Percentiles rank a stretch among this genome's conserved stretches.
phyloP scores from a whole-genome alignment of 1,284 basidiomycete species.

The Polyporus tsugae region DNA sequence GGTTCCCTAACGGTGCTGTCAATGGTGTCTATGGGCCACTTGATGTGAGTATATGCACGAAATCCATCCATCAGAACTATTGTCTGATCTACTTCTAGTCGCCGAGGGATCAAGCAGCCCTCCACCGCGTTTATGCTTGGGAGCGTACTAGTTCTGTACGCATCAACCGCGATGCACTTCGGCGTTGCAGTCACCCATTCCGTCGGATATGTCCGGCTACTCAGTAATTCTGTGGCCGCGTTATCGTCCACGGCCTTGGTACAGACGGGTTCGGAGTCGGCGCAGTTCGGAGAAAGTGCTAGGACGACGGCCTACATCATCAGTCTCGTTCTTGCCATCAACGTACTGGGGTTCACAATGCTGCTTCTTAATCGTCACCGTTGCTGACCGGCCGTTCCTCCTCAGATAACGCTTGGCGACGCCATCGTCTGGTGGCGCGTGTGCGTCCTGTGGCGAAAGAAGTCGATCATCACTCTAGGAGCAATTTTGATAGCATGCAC shows the following conservation, averaged over 20 bases:
- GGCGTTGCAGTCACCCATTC: background rate
- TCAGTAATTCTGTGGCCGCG: background rate
- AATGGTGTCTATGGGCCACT: background rate
- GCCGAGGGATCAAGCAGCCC: background rate
- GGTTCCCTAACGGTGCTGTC: background rate
- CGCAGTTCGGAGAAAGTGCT: background rate
- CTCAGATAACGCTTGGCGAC: background rate
- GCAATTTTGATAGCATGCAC: background rate
- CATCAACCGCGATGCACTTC: background rate
- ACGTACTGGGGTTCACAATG: background rate
- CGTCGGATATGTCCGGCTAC: background rate
- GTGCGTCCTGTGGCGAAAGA: background rate
- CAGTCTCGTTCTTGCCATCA: background rate
- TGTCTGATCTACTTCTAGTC: background rate
- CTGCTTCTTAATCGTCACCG: background rate
- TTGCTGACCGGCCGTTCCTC: background rate
- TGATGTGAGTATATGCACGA: background rate
- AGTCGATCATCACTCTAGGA: background rate
- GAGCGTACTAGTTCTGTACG: background rate
- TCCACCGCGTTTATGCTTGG: background rate
- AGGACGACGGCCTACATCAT: background rate
- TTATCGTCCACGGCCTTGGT: background rate
- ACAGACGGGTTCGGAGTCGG: too few relatives aligned
- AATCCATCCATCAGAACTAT: too few relatives aligned
- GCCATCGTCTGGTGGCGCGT: constrained; percentile 1